These are phyloP conservation scores for Pleurotus salmoneostramineus DNA, from an alignment of 768 basidiomycete species.

Conservation along the genomic window DNA sequence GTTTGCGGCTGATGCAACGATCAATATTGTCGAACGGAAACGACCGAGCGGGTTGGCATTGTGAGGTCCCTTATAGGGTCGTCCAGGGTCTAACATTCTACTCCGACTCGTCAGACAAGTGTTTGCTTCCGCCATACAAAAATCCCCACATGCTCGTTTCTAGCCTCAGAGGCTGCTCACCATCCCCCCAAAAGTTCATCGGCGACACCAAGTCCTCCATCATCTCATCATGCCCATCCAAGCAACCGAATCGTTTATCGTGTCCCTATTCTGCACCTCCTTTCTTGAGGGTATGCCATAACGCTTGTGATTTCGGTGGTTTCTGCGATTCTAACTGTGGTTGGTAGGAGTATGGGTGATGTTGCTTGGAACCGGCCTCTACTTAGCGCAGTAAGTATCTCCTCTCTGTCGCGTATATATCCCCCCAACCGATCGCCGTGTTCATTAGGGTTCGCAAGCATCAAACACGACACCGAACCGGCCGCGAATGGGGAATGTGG, in stretches of 20 bases:
- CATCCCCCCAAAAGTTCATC: background rate
- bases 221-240: background rate
- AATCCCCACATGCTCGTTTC: background rate
- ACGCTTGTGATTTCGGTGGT: background rate
- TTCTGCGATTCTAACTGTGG: background rate
- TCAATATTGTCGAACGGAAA: background rate
- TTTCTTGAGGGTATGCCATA: background rate
- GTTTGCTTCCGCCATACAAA: slow-evolving; percentile 8
- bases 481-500: background rate
- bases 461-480: background rate
- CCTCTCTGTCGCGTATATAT: background rate
- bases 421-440: background rate
- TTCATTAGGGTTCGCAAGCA: background rate
- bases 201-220: background rate
- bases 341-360: slow-evolving; percentile 3
- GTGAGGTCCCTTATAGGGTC: background rate
- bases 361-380: slow-evolving; percentile 2
- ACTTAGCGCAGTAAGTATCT: background rate
- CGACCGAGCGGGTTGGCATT: slow-evolving; percentile 3
- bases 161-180: background rate
- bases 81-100: background rate
- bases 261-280: slow-evolving; percentile 1
- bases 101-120: background rate
- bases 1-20: background rate
- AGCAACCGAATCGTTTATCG: slow-evolving; percentile 7